A percentile compares a stretch with the other conserved stretches of the same genome.
Conservation (phyloP, 805 yeast genomes). For the Ogataea paraovalis region DNA sequence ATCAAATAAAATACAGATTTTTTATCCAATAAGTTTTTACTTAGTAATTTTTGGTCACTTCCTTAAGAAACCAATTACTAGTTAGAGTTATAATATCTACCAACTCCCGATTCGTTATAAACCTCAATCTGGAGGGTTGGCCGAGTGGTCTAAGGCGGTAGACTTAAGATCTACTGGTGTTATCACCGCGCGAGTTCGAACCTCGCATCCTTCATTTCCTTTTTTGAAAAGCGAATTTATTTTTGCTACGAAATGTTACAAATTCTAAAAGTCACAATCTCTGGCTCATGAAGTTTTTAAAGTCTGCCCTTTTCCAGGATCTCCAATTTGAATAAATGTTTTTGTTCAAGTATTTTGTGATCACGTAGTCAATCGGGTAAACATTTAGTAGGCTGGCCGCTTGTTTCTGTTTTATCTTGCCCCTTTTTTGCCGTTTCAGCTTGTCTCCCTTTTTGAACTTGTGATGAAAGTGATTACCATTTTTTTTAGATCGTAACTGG, state of each 20-base stretch:
- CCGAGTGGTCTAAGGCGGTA: conserved; percentile 2
- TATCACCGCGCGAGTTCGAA: conserved; percentile 3
- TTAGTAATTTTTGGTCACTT: too few species aligned
- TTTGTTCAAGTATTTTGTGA: conserved; percentile 5
- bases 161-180: conserved; percentile 2
- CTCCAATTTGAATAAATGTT: background rate
- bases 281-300: conserved; percentile 4
- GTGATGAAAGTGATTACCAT: background rate
- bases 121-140: too few species aligned
- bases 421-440: background rate
- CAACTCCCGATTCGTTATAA: too few species aligned
- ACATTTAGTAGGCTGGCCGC: background rate
- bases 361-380: background rate
- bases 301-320: conserved; percentile 12
- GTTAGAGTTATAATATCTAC: too few species aligned
- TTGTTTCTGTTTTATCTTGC: background rate
- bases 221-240: background rate
- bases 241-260: background rate
- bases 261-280: background rate
- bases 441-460: background rate
- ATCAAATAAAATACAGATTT: too few species aligned
- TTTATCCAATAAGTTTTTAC: too few species aligned
- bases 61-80: too few species aligned
- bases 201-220: conserved; percentile 1
- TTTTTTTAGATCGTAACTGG: background rate